Evolutionary conservation across 192 early-diverging fungal species (phyloP).

Genomic region (Coemansia sp.): DNA sequence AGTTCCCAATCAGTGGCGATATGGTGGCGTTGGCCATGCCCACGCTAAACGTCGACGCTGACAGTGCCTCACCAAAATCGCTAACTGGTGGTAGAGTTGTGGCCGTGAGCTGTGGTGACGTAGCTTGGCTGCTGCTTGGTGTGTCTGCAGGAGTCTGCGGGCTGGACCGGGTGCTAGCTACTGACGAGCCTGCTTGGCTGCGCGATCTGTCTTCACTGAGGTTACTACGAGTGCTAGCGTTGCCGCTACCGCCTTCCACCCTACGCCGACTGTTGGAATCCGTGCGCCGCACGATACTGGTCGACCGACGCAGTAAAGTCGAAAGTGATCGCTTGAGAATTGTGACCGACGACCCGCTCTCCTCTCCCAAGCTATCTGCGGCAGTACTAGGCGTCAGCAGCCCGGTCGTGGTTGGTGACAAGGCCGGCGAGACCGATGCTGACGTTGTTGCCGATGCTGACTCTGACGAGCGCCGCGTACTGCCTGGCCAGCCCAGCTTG

Average conservation of each 20-base stretch:
- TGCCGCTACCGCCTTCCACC: neutral
- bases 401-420: neutral
- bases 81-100: neutral
- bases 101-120: neutral
- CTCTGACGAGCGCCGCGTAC: conserved; percentile 10
- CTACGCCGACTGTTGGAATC: conserved; percentile 11
- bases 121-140: conserved; percentile 1
- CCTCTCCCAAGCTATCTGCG: neutral
- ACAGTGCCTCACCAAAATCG: conserved; percentile 23
- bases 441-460: neutral
- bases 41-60: conserved; percentile 36
- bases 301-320: conserved; percentile 43
- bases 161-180: neutral
- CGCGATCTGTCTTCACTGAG: conserved; percentile 13
- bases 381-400: conserved; percentile 22
- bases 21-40: conserved; percentile 18
- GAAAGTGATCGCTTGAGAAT: conserved; percentile 45
- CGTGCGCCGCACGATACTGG: conserved; percentile 36
- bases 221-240: conserved; percentile 5
- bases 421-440: neutral
- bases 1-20: conserved; percentile 48
- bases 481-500: conserved; percentile 2
- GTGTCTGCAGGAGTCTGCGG: conserved; percentile 1
- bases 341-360: conserved; percentile 4
- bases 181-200: neutral